phyloP scores from a whole-genome alignment of 768 basidiomycete species.

The Sarcodon sp. region DNA sequence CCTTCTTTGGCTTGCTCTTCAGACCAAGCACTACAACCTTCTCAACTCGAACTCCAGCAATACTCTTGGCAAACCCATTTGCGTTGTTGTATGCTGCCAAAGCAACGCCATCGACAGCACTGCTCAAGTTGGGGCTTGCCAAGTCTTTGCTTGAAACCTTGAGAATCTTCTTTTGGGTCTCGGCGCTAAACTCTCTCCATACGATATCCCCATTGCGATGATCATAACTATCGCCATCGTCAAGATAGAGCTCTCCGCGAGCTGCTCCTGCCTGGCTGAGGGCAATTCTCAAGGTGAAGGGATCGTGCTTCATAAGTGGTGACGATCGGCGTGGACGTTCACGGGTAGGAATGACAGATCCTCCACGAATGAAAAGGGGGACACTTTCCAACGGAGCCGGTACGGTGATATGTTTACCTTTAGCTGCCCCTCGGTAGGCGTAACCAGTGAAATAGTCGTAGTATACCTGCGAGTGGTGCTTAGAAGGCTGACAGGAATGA shows the following conservation, averaged over 20 bases:
- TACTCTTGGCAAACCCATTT: slow-evolving; percentile 59
- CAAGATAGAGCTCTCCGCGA: slow-evolving; percentile 82
- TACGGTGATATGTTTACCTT: slow-evolving; percentile 63
- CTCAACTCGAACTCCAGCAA: slow-evolving; percentile 69
- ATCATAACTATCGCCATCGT: slow-evolving; percentile 80
- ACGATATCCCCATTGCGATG: slow-evolving; percentile 70
- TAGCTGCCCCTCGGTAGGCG: slow-evolving; percentile 51
- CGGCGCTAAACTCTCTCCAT: slow-evolving; percentile 67
- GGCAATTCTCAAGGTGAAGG: slow-evolving; percentile 83
- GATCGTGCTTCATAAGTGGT: slow-evolving; percentile 80
- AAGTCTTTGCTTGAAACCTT: slow-evolving; percentile 40
- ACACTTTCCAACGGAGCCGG: slow-evolving; percentile 67
- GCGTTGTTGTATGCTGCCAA: slow-evolving; percentile 33
- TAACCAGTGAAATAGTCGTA: slow-evolving; percentile 82
- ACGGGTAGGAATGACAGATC: slow-evolving; percentile 79
- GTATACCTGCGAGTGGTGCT: slow-evolving; percentile 46
- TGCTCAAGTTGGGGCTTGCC: slow-evolving; percentile 25
- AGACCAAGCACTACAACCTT: slow-evolving; percentile 73
- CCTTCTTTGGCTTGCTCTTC: slow-evolving; percentile 40
- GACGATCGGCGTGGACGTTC: slow-evolving; percentile 82
- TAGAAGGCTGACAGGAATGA: background rate
- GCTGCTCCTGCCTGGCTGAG: slow-evolving; percentile 35
- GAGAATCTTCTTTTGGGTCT: slow-evolving; percentile 29
- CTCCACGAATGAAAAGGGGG: slow-evolving; percentile 83
- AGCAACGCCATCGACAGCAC: slow-evolving; percentile 39